Percentiles rank a stretch among this genome's conserved stretches.
Conservation (phyloP, 306 rosid genomes). For the Prunus padus region DNA sequence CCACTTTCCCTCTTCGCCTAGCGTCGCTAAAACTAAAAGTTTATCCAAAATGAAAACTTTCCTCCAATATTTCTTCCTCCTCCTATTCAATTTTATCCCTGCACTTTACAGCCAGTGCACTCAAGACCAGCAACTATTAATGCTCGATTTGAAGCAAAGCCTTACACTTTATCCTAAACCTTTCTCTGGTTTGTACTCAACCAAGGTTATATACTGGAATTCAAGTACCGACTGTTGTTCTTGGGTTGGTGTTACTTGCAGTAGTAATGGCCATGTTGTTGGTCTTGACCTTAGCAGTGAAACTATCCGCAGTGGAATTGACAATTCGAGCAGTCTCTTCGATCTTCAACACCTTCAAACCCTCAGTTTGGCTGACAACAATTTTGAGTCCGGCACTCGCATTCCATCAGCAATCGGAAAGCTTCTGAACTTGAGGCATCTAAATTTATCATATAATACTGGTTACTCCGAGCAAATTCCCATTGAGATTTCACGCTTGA, state of each 20-base stretch:
- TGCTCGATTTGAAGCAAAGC: not conserved
- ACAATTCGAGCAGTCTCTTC: no score
- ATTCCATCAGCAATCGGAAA: not conserved
- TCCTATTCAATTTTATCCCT: not conserved
- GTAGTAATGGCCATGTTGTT: not conserved
- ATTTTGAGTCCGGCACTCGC: no score
- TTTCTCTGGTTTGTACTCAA: no score
- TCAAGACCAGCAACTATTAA: not conserved
- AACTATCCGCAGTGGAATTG: not conserved
- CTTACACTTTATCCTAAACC: not conserved
- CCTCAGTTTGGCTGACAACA: not conserved
- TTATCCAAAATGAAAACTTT: not conserved
- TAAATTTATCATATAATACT: constrained; percentile 3
- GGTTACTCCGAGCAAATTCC: no score
- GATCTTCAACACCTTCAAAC: no score
- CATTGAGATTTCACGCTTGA: no score
- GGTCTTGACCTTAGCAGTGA: not conserved
- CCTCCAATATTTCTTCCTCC: not conserved
- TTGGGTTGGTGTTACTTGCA: not conserved
- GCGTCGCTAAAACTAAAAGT: no score
- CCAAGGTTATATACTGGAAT: not conserved
- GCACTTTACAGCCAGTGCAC: not conserved
- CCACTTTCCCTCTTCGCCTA: no score
- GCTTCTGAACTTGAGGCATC: constrained; percentile 1
- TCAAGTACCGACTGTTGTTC: not conserved